Evolutionary conservation across 2,329 filamentous ascomycete species (phyloP), one percentile per base, ranked within the genome.

Genomic region (Phialemoniopsis sp.): DNA sequence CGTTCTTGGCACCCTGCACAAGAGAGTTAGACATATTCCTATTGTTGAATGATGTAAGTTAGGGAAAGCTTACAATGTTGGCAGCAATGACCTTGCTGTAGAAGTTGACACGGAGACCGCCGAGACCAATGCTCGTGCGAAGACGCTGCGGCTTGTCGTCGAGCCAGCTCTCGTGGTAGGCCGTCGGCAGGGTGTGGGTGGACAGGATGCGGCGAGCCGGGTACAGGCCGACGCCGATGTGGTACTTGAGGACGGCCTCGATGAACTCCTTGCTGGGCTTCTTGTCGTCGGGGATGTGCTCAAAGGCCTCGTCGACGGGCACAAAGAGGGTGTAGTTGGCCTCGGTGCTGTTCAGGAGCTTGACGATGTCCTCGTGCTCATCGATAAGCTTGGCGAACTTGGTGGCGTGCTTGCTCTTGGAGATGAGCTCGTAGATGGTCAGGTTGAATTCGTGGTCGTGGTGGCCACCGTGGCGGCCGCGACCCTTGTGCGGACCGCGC

Each of bases 261-360:
- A 94, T 58, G 34, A 82, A 63, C 51, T 91, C 82, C 60, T 88
- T 83, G 41, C 75, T 73, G 5, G 82, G 82, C 63, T 87, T 80
- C 46, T 70, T 58, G 39, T 66, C 52, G 59, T 70, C 37, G 3
- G 73, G 74, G 17, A 80, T 61, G 48, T 74, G 67, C 45, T 84
- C 78, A 51, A 96, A 91, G 0, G 89, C 89, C 36, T 72, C 67
- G 57, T 95, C 80, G 2, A 78, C 80, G 0, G 90, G 90, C 3
- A 87, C 85, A 53, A 95, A 94, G 37, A 93, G 63, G 1, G 90
- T 95, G 54, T 84, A 79, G 60, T 91, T 90, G 16, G 76, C 69
- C 29, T 76, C 64, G 2, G 87, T 91, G 53, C 77, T 76, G 63
- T 94, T 93, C 19, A 96, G 75, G 4, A 81, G 59, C 39, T 84